phyloP scores from a whole-genome alignment of 345 rosid genomes.

The Gossypium rotundifolium region DNA sequence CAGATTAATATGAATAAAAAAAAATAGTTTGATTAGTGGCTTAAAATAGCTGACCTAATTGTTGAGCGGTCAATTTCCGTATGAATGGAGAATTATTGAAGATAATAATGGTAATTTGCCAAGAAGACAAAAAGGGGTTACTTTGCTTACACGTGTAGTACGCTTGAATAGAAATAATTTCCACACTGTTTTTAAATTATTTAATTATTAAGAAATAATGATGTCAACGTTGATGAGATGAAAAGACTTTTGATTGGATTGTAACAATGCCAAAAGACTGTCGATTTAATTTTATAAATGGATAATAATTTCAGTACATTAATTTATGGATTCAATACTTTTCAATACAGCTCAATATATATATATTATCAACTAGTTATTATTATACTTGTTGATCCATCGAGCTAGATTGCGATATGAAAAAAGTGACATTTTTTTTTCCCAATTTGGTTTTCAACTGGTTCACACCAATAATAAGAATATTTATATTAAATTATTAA shows the following conservation, averaged over 20 bases:
- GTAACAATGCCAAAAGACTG: not conserved
- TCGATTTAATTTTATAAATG: not conserved
- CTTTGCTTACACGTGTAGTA: slow-evolving; percentile 15
- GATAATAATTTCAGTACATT: not conserved
- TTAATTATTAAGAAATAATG: not conserved
- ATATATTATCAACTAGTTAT: too few species aligned
- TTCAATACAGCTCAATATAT: not conserved
- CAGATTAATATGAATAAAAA: too few species aligned
- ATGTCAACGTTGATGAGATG: not conserved
- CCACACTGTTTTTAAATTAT: not conserved
- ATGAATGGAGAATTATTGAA: slow-evolving; percentile 14
- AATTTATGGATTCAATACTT: not conserved
- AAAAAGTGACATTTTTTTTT: too few species aligned
- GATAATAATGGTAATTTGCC: slow-evolving; percentile 3
- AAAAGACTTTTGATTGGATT: not conserved
- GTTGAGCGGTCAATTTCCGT: slow-evolving; percentile 26
- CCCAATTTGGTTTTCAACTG: too few species aligned
- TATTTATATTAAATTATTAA: too few species aligned
- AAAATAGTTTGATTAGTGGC: not conserved
- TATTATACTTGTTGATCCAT: too few species aligned
- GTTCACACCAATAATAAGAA: too few species aligned
- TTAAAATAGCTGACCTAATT: not conserved
- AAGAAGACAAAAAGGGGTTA: not conserved
- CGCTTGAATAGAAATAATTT: not conserved
- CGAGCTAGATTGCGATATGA: too few species aligned